These are phyloP conservation scores for Fusarium hainanense DNA, from an alignment of 2,329 filamentous ascomycete species.

Conservation along the genomic window DNA sequence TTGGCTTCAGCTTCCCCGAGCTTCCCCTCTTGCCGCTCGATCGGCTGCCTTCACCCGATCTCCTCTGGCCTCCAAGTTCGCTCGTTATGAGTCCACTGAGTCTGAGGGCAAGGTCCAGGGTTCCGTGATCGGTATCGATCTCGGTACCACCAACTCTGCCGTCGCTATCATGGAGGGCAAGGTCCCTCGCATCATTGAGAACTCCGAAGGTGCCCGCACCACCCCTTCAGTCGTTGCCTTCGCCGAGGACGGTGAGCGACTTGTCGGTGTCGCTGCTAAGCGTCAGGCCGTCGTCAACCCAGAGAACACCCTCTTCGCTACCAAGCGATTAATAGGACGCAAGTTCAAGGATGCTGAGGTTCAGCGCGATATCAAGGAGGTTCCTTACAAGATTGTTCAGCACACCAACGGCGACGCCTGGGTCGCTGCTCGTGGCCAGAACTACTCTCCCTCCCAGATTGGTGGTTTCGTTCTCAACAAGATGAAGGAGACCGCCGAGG, in stretches of 20 bases:
- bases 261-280: constrained; percentile 97
- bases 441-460: constrained; percentile 98
- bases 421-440: constrained; percentile 92
- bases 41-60: constrained; percentile 74
- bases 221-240: constrained; percentile 90
- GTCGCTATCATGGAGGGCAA: constrained; percentile 99
- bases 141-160: constrained; percentile 97
- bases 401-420: constrained; percentile 97
- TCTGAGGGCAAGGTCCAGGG: constrained; percentile 82
- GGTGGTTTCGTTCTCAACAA: constrained; percentile 96
- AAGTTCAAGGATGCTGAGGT: constrained; percentile 96
- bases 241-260: constrained; percentile 92
- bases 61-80: constrained; percentile 77
- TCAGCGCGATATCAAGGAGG: constrained; percentile 96
- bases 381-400: constrained; percentile 98
- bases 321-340: constrained; percentile 97
- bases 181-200: constrained; percentile 94
- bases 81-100: constrained; percentile 78
- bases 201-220: constrained; percentile 76
- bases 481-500: constrained; percentile 99
- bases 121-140: constrained; percentile 96
- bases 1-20: constrained; percentile 76
- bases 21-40: constrained; percentile 74
- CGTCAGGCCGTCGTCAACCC: constrained; percentile 98
- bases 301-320: constrained; percentile 97